phyloP scores from a whole-genome alignment of 2,329 filamentous ascomycete genomes.

The Cladosporium sp. region DNA sequence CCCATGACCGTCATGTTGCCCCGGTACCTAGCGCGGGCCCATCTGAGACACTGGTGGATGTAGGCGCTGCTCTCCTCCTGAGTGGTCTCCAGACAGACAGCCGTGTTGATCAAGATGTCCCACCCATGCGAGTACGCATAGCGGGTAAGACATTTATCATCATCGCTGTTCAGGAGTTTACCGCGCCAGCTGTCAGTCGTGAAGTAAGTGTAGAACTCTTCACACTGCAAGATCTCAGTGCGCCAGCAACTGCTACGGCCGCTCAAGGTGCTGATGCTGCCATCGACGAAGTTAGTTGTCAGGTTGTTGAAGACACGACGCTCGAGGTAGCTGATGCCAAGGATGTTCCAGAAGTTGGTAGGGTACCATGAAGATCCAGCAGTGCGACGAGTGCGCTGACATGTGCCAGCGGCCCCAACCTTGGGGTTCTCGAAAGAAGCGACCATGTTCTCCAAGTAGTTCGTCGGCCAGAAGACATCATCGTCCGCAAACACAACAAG shows the following conservation, averaged over 20 bases:
- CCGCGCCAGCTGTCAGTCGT: constrained; percentile 25
- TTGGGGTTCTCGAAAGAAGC: constrained; percentile 44
- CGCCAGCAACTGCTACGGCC: constrained; percentile 31
- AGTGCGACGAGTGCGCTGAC: constrained; percentile 53
- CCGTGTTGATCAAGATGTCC: constrained; percentile 57
- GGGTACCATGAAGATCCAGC: neutral
- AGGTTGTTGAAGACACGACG: constrained; percentile 64
- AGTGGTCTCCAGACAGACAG: constrained; percentile 53
- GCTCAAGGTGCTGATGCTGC: constrained; percentile 56
- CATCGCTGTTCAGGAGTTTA: constrained; percentile 55
- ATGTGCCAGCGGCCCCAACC: constrained; percentile 59
- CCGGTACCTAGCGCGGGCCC: constrained; percentile 60
- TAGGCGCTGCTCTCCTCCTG: constrained; percentile 56
- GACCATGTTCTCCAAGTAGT: constrained; percentile 35
- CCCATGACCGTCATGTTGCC: constrained; percentile 54
- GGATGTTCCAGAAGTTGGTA: no score
- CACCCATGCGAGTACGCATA: constrained; percentile 53
- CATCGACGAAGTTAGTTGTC: constrained; percentile 57
- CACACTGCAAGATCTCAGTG: constrained; percentile 47
- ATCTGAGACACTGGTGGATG: constrained; percentile 55
- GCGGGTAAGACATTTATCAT: constrained; percentile 63
- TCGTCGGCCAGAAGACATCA: constrained; percentile 37
- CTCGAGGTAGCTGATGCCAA: constrained; percentile 50
- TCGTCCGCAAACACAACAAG: constrained; percentile 37
- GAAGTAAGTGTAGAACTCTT: no score